These are phyloP conservation scores for Phaeomoniella chlamydospora DNA, from an alignment of 2,329 filamentous ascomycete genomes.

Conservation along the genomic window DNA sequence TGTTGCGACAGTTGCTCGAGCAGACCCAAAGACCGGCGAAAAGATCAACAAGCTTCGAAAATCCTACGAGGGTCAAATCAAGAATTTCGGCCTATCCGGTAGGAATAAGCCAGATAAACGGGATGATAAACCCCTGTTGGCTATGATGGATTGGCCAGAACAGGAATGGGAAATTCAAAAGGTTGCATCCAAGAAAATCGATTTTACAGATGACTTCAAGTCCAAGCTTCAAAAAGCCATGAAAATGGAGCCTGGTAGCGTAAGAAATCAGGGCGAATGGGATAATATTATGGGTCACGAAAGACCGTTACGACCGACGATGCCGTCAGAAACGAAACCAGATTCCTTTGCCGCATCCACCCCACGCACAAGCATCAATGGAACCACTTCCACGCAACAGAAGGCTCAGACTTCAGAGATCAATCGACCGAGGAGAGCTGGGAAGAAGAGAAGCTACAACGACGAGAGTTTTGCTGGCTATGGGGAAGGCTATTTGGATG, in stretches of 20 bases:
- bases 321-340: slow-evolving; percentile 16
- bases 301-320: slow-evolving; percentile 22
- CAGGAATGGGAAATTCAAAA: slow-evolving; percentile 37
- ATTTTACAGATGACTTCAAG: slow-evolving; percentile 22
- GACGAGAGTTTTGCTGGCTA: slow-evolving; percentile 37
- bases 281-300: slow-evolving; percentile 33
- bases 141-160: slow-evolving; percentile 31
- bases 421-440: slow-evolving; percentile 27
- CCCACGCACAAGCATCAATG: not conserved
- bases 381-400: slow-evolving; percentile 3
- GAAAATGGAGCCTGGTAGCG: slow-evolving; percentile 30
- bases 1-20: slow-evolving; percentile 42
- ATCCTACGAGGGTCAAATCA: slow-evolving; percentile 36
- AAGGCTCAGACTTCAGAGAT: slow-evolving; percentile 12
- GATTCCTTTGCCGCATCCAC: slow-evolving; percentile 7
- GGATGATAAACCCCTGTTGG: slow-evolving; percentile 15
- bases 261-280: slow-evolving; percentile 32
- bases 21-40: slow-evolving; percentile 46
- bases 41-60: slow-evolving; percentile 49
- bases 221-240: slow-evolving; percentile 28
- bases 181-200: slow-evolving; percentile 29
- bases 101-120: slow-evolving; percentile 31
- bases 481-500: slow-evolving; percentile 34
- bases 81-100: slow-evolving; percentile 28
- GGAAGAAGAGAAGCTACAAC: slow-evolving; percentile 33